A percentile compares a stretch with the other conserved stretches of the same genome.
These are phyloP conservation scores for Sporothrix phasma DNA, from an alignment of 2,329 filamentous ascomycete genomes.

Conservation along the genomic window DNA sequence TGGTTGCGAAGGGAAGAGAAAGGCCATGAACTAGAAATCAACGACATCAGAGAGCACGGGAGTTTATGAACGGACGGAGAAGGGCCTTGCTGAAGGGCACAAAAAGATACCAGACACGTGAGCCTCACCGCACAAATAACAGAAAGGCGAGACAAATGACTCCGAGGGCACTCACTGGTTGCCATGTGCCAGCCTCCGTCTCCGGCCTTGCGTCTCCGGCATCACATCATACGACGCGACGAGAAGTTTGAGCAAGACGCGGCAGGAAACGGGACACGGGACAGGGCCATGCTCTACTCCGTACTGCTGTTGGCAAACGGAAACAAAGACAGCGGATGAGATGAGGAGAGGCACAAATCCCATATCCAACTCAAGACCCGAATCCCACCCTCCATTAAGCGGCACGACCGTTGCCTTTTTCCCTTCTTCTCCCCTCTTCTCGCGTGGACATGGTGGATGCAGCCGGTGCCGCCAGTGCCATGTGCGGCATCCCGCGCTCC, in stretches of 20 bases:
- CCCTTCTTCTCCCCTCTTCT: neutral
- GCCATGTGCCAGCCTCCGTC: neutral
- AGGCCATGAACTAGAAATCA: too few species aligned
- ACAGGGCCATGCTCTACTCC: too few species aligned
- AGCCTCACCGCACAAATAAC: too few species aligned
- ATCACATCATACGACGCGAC: conserved; percentile 3
- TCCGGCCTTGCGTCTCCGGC: neutral
- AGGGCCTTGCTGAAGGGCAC: too few species aligned
- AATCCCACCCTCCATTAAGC: neutral
- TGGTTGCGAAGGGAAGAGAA: too few species aligned
- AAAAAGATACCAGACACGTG: too few species aligned
- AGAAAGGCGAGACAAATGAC: neutral
- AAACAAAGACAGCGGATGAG: too few species aligned
- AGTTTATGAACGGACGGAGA: too few species aligned
- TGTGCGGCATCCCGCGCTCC: conserved; percentile 6
- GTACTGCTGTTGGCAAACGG: too few species aligned
- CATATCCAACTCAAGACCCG: neutral
- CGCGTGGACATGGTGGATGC: neutral
- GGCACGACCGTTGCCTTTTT: neutral
- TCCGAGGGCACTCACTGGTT: neutral
- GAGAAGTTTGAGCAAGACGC: neutral
- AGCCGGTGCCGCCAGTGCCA: neutral
- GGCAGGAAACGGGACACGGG: neutral
- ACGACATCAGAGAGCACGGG: too few species aligned
- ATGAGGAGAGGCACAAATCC: neutral